Percentiles rank a stretch among this genome's conserved stretches.
phyloP scores from a whole-genome alignment of 2,329 filamentous ascomycete genomes.

The Exophiala calicioides region DNA sequence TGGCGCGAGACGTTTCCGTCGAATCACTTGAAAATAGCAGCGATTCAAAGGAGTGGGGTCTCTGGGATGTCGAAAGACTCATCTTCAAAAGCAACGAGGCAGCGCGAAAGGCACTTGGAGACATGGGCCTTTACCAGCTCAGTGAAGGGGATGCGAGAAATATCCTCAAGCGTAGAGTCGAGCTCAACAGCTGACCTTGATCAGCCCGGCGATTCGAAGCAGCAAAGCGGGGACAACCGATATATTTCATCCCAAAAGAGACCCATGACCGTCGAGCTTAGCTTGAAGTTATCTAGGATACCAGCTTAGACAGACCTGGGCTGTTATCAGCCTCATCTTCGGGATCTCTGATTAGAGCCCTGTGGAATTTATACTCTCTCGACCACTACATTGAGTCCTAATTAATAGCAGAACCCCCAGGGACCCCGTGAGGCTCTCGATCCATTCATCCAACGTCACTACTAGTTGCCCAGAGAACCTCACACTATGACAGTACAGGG shows the following conservation, averaged over 20 bases:
- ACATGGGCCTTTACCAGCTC: slow-evolving; percentile 45
- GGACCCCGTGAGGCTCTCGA: too few relatives aligned
- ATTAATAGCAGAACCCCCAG: too few relatives aligned
- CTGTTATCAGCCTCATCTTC: too few relatives aligned
- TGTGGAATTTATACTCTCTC: too few relatives aligned
- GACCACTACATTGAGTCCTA: too few relatives aligned
- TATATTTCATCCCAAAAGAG: neutral
- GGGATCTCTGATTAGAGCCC: too few relatives aligned
- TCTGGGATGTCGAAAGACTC: slow-evolving; percentile 51
- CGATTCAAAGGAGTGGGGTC: slow-evolving; percentile 29
- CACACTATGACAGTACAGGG: too few relatives aligned
- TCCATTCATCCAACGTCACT: too few relatives aligned
- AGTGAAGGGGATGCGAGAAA: slow-evolving; percentile 49
- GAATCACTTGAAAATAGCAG: neutral
- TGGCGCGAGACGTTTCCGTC: neutral
- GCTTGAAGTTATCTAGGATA: too few relatives aligned
- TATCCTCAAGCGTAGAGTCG: slow-evolving; percentile 48
- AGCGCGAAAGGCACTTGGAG: slow-evolving; percentile 46
- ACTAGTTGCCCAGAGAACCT: too few relatives aligned
- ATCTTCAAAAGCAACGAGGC: slow-evolving; percentile 52
- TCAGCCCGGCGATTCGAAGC: neutral
- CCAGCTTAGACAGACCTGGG: neutral
- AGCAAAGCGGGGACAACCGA: neutral
- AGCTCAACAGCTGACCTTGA: slow-evolving; percentile 36
- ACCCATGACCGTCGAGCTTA: neutral